Percentiles rank a stretch among this genome's conserved stretches.
phyloP scores from a whole-genome alignment of 2,329 filamentous ascomycete genomes.

The Xylariales sp. region DNA sequence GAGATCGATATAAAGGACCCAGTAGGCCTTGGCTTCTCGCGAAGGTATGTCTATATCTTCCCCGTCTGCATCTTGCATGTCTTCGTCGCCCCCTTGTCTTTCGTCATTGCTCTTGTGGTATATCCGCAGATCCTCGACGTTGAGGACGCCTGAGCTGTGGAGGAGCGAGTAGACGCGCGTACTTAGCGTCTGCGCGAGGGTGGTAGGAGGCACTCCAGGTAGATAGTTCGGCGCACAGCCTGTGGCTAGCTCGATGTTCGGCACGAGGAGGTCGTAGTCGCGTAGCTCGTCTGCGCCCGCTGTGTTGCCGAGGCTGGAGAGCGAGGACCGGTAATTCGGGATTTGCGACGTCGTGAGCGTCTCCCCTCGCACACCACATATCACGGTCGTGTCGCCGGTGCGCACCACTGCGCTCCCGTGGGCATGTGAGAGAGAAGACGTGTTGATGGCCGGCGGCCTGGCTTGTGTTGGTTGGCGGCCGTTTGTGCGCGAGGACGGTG shows the following conservation, averaged over 20 bases:
- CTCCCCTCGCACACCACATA: constrained; percentile 91
- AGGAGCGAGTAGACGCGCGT: constrained; percentile 82
- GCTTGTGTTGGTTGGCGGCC: constrained; percentile 77
- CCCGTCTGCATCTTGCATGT: constrained; percentile 51
- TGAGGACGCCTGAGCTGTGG: constrained; percentile 75
- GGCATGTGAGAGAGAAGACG: constrained; percentile 85
- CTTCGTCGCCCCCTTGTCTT: constrained; percentile 42
- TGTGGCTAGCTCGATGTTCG: constrained; percentile 92
- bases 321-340: constrained; percentile 69
- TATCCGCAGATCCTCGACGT: constrained; percentile 77
- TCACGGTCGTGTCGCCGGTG: constrained; percentile 90
- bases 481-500: constrained; percentile 78
- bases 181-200: constrained; percentile 85
- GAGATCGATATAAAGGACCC: constrained; percentile 95
- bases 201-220: constrained; percentile 83
- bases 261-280: constrained; percentile 82
- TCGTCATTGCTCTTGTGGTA: constrained; percentile 54
- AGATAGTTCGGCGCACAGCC: constrained; percentile 88
- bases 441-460: constrained; percentile 80
- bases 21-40: constrained; percentile 80
- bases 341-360: constrained; percentile 81
- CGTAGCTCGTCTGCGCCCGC: constrained; percentile 59
- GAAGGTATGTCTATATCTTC: constrained; percentile 43
- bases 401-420: constrained; percentile 91
- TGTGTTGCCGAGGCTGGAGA: constrained; percentile 50